Percentiles rank a stretch among this genome's conserved stretches.
Evolutionary conservation across 768 basidiomycete genomes (phyloP).

Genomic region (Tulasnella sp.): DNA sequence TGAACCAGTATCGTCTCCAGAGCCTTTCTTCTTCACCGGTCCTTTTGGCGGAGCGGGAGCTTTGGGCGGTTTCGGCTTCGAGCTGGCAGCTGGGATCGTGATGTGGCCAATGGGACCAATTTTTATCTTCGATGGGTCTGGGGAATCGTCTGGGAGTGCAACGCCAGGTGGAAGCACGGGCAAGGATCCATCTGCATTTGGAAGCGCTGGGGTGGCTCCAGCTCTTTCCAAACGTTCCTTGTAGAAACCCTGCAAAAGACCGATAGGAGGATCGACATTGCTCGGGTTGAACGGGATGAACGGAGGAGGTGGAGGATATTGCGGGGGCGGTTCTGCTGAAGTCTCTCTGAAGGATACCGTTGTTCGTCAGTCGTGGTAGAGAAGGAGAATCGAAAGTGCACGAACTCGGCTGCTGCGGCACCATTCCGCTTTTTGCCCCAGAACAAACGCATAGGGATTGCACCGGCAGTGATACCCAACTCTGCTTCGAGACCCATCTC

Average conservation of each 20-base stretch:
- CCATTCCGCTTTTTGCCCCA: conserved; percentile 38
- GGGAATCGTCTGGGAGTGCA: conserved; percentile 51
- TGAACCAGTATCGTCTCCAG: not conserved
- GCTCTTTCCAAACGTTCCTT: conserved; percentile 23
- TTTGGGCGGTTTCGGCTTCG: conserved; percentile 32
- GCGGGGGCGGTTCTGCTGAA: conserved; percentile 52
- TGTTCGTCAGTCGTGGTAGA: not conserved
- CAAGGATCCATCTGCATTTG: not conserved
- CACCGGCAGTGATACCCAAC: conserved; percentile 63
- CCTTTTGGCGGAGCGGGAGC: not conserved
- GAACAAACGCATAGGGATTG: conserved; percentile 67
- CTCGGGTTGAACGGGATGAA: conserved; percentile 59
- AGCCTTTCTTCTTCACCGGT: conserved; percentile 35
- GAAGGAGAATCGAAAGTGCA: conserved; percentile 17
- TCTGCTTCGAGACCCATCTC: conserved; percentile 84
- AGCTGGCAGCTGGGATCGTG: conserved; percentile 36
- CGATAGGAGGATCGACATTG: conserved; percentile 69
- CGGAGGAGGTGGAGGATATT: conserved; percentile 74
- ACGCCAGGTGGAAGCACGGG: conserved; percentile 7
- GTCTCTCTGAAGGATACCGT: not conserved
- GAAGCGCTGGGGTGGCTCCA: not conserved
- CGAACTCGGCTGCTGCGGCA: conserved; percentile 38
- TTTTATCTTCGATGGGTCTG: conserved; percentile 48
- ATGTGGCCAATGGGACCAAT: conserved; percentile 74
- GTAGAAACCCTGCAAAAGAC: conserved; percentile 70